Base-by-base conservation (phyloP, 495 filamentous ascomycete genomes). In the Hyaloscypha variabilis region DNA sequence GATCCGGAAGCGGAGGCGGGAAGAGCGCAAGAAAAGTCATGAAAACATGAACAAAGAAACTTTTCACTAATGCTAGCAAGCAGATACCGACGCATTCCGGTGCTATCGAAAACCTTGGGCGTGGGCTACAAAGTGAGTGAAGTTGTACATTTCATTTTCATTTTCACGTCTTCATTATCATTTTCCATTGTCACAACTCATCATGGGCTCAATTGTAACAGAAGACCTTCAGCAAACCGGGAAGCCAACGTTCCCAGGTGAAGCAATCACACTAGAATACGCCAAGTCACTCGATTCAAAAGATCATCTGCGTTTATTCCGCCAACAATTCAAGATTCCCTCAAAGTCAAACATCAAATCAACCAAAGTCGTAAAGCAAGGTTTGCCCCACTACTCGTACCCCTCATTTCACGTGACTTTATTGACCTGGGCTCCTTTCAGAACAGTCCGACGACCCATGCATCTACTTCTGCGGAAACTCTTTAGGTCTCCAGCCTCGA, bases 381-480 rank as follows among this genome's bases (percentile, higher is more conserved):
- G 67, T 69, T 31, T 36, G 57, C 34, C 36, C 36, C 50, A 61
- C 17, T 61, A 46, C n/a, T n/a, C n/a, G n/a, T n/a, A n/a, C 14
- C 30, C 53, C 4, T 59, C 85, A n/a, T 69, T 71, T 10, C 65
- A 69, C 17, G 34, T 63, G 39, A 66, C 74, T 62, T 67, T 74
- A 64, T 65, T 77, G 77, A 69, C 58, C 72, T 53, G n/a, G n/a
- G n/a, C n/a, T 54, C 54, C 61, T 49, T 49, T 36, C 26, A 53
- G 67, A 63, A 72, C 51, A 55, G 65, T 69, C 72, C 58, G 65
- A 69, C 25, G 77, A 82, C 52, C 72, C 74, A 55, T 90, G 85
- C 74, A 90, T 92, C 69, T 99, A 99, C 74, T 83, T 99, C 58
- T 97, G 93, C 72, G 95, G 95, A 36, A 97, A 99, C 78, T 98